phyloP scores from a whole-genome alignment of 768 basidiomycete species.

The Cubamyces sp. region DNA sequence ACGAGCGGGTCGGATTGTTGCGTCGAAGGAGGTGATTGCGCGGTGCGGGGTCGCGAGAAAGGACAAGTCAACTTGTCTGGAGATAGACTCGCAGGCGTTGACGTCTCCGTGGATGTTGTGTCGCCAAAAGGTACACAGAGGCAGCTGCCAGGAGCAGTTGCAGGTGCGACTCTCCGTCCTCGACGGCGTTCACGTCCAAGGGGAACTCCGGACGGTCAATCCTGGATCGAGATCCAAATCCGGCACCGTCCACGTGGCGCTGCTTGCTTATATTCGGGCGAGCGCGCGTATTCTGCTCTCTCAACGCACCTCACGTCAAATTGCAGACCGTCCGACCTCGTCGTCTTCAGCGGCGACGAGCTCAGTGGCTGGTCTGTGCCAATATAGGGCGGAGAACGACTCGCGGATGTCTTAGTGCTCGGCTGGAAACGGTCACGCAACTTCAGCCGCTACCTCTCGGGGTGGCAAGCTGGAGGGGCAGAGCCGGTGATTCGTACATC shows the following conservation, averaged over 20 bases:
- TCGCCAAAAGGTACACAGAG: no score
- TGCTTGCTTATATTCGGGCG: not conserved
- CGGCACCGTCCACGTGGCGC: conserved; percentile 2
- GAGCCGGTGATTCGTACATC: conserved; percentile 32
- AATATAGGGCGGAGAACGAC: conserved; percentile 29
- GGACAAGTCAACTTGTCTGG: no score
- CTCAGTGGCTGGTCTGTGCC: conserved; percentile 28
- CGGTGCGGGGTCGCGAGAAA: no score
- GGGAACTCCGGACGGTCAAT: not conserved
- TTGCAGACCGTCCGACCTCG: conserved; percentile 23
- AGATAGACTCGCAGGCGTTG: no score
- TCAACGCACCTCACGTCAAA: conserved; percentile 32
- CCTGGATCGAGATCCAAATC: not conserved
- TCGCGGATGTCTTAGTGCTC: conserved; percentile 31
- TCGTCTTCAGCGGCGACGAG: conserved; percentile 1
- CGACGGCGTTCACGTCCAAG: not conserved
- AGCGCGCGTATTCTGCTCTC: not conserved
- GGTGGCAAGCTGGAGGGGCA: conserved; percentile 18
- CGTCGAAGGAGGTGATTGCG: no score
- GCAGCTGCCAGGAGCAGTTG: no score
- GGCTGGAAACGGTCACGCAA: conserved; percentile 15
- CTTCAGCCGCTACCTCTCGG: conserved; percentile 1
- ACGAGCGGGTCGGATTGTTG: no score
- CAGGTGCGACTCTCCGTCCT: no score
- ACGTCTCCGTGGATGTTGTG: no score